phyloP scores from a whole-genome alignment of 495 filamentous ascomycete genomes.

The Penicillium nucicola region DNA sequence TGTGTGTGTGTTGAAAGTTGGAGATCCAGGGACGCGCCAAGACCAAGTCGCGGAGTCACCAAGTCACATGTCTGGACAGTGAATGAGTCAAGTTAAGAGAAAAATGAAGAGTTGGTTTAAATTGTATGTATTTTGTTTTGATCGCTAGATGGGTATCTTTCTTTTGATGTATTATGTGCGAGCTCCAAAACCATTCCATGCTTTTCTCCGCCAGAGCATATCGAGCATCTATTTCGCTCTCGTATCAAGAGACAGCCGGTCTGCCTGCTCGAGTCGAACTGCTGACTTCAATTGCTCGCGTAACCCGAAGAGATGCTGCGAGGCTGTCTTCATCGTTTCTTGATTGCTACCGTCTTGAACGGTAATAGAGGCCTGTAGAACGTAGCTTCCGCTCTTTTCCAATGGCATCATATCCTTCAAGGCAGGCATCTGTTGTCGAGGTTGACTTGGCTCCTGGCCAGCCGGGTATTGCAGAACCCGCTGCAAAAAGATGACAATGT shows the following conservation, averaged over 20 bases:
- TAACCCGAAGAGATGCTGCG: conserved; percentile 56
- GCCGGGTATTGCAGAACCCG: conserved; percentile 41
- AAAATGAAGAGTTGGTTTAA: neutral
- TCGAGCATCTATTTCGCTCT: conserved; percentile 44
- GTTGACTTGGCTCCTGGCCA: conserved; percentile 22
- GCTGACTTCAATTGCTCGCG: conserved; percentile 62
- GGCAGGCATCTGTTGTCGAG: conserved; percentile 32
- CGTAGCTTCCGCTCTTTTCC: conserved; percentile 48
- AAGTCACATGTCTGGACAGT: conserved; percentile 41
- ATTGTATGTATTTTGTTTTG: neutral
- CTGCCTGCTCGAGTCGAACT: conserved; percentile 60
- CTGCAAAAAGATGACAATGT: conserved; percentile 47
- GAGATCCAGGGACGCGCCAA: conserved; percentile 20
- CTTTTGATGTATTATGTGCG: conserved; percentile 18
- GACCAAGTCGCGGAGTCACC: conserved; percentile 31
- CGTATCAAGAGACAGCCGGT: conserved; percentile 64
- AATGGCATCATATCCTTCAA: conserved; percentile 36
- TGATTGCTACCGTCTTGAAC: conserved; percentile 51
- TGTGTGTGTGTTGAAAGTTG: neutral
- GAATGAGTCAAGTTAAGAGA: neutral
- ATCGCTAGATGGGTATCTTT: conserved; percentile 13
- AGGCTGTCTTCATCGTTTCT: conserved; percentile 53
- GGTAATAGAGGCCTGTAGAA: conserved; percentile 46
- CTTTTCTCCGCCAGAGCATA: too few relatives aligned
- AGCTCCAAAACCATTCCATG: neutral